Evolutionary conservation across 352 stramenopile species (phyloP), one percentile per base, ranked within the genome.

Genomic region (Phytophthora sp.): DNA sequence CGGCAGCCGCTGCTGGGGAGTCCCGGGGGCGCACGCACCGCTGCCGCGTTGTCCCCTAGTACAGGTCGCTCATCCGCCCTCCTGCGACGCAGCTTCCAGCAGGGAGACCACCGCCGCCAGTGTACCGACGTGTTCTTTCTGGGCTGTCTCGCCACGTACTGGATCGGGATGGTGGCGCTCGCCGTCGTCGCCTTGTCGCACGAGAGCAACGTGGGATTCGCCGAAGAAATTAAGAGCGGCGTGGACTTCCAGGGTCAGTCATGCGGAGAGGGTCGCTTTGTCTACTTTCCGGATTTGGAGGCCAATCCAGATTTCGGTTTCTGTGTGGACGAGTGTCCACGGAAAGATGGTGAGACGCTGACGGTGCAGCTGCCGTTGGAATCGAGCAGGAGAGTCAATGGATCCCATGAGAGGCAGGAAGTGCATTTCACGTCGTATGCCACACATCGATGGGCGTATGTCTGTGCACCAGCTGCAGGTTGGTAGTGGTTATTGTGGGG

Each of bases 271-370:
- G 64, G 61, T 23, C 61, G 66, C 8, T 90, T 86, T 47, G 81
- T 95, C 4, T 95, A 91, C 46, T 95, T 92, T 57, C 86, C 86
- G 4, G 81, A 92, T 38, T 82, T 86, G 39, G 51, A 69, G 12
- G 29, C 18, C 3, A 91, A 93, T 59, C 81, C 86, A 15, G 86
- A 95, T 56, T 95, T 95, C 77, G 86, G 86, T 4, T 65, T 95
- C 29, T 95, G 86, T 63, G 80, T 95, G 26, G 64, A 80, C 26
- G 20, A 52, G 16, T 95, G 86, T 70, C 84, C 84, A 0, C 44
- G 46, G 2, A 63, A 44, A 7, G 69, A 61, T 21, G 84, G 80
- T 8, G 50, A 88, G n/a, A 38, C 68, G 5, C 20, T 95, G 27
- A 73, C 54, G 9, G 69, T 91, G n/a, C 20, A 74, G 11, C 56